A percentile compares a stretch with the other conserved stretches of the same genome.
Evolutionary conservation across 2,329 filamentous ascomycete genomes (phyloP).

Genomic region (Diplodia mutila): DNA sequence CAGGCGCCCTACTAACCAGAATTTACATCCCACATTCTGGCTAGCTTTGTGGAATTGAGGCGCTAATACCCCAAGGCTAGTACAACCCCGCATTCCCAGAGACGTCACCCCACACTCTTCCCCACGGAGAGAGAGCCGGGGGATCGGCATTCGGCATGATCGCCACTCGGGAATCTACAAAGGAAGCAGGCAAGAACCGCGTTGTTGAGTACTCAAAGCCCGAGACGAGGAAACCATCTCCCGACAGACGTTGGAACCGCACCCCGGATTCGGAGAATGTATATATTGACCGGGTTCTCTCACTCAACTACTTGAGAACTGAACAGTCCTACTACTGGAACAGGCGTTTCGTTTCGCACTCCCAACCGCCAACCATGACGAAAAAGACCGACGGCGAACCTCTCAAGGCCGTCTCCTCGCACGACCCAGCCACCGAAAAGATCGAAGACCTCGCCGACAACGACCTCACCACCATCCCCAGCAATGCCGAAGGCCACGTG

Average conservation of each 20-base stretch:
- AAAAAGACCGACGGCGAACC: not conserved
- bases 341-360: not conserved
- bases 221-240: not conserved
- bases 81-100: not conserved
- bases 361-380: not conserved
- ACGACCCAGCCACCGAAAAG: not conserved
- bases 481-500: constrained; percentile 3
- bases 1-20: not conserved
- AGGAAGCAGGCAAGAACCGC: not conserved
- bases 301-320: not conserved
- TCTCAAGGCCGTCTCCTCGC: not conserved
- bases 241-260: not conserved
- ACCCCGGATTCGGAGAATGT: not conserved
- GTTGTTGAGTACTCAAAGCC: not conserved
- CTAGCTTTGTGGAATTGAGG: not conserved
- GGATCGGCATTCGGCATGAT: not conserved
- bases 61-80: not conserved
- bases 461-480: not conserved
- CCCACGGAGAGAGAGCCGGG: not conserved
- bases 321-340: not conserved
- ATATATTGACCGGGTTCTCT: not conserved
- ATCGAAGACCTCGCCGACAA: not conserved
- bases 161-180: not conserved
- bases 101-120: not conserved
- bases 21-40: not conserved